phyloP scores from a whole-genome alignment of 768 basidiomycete genomes.

The Russula griseocarnosa region DNA sequence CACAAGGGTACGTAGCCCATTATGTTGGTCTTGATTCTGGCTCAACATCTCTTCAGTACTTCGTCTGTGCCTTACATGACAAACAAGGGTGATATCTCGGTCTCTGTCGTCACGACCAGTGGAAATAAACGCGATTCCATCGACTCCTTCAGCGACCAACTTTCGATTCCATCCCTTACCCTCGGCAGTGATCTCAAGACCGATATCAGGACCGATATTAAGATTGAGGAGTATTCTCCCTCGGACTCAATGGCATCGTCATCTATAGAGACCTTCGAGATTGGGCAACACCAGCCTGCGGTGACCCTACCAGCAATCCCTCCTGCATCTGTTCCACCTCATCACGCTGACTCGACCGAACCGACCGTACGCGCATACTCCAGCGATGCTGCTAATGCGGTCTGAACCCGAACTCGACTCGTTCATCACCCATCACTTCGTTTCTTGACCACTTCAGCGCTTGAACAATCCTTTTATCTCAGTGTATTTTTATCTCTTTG shows the following conservation, averaged over 20 bases:
- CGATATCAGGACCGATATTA: constrained; percentile 21
- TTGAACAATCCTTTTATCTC: background rate
- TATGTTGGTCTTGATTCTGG: background rate
- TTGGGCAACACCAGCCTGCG: background rate
- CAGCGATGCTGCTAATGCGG: constrained; percentile 2
- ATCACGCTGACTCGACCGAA: background rate
- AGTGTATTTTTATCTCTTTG: constrained; percentile 15
- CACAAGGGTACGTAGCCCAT: constrained; percentile 9
- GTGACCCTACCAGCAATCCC: background rate
- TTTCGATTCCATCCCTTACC: constrained; percentile 26
- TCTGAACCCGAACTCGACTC: constrained; percentile 5
- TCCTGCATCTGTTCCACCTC: background rate
- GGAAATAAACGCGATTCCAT: constrained; percentile 14
- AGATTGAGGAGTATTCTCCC: constrained; percentile 12
- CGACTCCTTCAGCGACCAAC: constrained; percentile 13
- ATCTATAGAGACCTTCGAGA: background rate
- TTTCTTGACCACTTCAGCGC: background rate
- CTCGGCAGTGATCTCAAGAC: constrained; percentile 5
- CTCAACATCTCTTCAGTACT: background rate
- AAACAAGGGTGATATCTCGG: constrained; percentile 6
- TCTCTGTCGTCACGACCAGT: constrained; percentile 11
- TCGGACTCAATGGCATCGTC: constrained; percentile 9
- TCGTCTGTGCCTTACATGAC: constrained; percentile 18
- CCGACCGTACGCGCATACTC: background rate
- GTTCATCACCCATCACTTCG: background rate